phyloP scores from a whole-genome alignment of 208 protist genomes.

The Jaenimonas drosophilae region DNA sequence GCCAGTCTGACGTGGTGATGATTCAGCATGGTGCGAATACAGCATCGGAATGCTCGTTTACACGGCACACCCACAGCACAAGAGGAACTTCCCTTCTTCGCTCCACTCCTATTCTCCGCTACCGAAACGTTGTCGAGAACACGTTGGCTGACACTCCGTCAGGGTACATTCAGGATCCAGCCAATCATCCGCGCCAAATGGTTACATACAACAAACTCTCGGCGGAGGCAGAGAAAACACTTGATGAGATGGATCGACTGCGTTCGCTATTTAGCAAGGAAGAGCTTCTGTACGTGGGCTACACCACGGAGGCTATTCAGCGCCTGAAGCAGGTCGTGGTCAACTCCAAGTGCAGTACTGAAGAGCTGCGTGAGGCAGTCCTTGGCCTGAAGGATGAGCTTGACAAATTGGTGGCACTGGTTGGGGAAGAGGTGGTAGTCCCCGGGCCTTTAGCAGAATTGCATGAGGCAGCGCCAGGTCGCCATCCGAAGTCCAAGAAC shows the following conservation, averaged over 20 bases:
- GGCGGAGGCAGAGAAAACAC: slow-evolving; percentile 7
- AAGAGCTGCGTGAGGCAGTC: slow-evolving; percentile 17
- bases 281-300: slow-evolving; percentile 50
- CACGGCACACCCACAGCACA: not conserved
- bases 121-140: slow-evolving; percentile 51
- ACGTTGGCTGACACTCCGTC: slow-evolving; percentile 60
- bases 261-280: slow-evolving; percentile 39
- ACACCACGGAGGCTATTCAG: slow-evolving; percentile 44
- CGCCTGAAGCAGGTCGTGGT: slow-evolving; percentile 28
- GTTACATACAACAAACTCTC: slow-evolving; percentile 22
- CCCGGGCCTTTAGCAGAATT: slow-evolving; percentile 14
- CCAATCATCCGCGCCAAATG: slow-evolving; percentile 29
- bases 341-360: slow-evolving; percentile 5
- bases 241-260: slow-evolving; percentile 42
- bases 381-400: slow-evolving; percentile 22
- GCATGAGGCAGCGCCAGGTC: not conserved
- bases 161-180: slow-evolving; percentile 64
- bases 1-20: too few relatives aligned
- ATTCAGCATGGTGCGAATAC: too few relatives aligned
- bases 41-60: too few relatives aligned
- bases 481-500: too few relatives aligned
- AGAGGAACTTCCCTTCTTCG: not conserved
- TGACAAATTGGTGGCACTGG: slow-evolving; percentile 7
- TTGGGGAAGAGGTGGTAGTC: slow-evolving; percentile 34
- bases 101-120: slow-evolving; percentile 5